These are phyloP conservation scores for Aspergillus alliaceus DNA, from an alignment of 2,329 filamentous ascomycete genomes.

Conservation along the genomic window DNA sequence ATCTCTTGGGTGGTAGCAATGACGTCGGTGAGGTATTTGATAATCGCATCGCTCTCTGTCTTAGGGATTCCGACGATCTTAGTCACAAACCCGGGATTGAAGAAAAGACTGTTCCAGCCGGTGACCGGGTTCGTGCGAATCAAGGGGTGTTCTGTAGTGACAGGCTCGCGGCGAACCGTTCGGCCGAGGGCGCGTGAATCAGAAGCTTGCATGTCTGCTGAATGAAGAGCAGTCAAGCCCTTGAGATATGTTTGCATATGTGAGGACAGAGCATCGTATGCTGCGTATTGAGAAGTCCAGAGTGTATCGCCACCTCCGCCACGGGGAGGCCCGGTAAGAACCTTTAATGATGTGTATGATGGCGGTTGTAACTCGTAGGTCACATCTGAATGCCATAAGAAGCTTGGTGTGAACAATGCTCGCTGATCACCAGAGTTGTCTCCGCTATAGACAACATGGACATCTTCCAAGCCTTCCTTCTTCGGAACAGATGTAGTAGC, in stretches of 20 bases:
- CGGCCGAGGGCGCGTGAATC: slow-evolving; percentile 53
- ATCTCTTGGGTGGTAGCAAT: slow-evolving; percentile 64
- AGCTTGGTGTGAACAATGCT: slow-evolving; percentile 55
- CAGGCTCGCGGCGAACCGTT: slow-evolving; percentile 52
- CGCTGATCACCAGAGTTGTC: slow-evolving; percentile 55
- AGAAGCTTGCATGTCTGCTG: slow-evolving; percentile 55
- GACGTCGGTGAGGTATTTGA: slow-evolving; percentile 55
- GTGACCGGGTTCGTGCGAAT: slow-evolving; percentile 62
- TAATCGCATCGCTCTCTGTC: slow-evolving; percentile 54
- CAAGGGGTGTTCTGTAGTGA: slow-evolving; percentile 58
- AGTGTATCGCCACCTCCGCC: slow-evolving; percentile 59
- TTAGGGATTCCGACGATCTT: slow-evolving; percentile 61
- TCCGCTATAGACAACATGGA: slow-evolving; percentile 57
- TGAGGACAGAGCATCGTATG: slow-evolving; percentile 57
- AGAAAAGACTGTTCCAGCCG: slow-evolving; percentile 62
- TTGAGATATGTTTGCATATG: slow-evolving; percentile 61
- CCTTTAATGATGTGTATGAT: slow-evolving; percentile 57
- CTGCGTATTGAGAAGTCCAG: slow-evolving; percentile 60
- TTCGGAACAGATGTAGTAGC: slow-evolving; percentile 55
- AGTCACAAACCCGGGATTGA: slow-evolving; percentile 59
- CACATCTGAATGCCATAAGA: slow-evolving; percentile 58
- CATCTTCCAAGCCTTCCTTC: slow-evolving; percentile 53
- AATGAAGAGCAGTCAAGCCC: slow-evolving; percentile 56
- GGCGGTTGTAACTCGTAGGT: slow-evolving; percentile 60
- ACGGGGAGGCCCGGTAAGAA: slow-evolving; percentile 54